These are phyloP conservation scores for Paxillus involutus DNA, from an alignment of 768 basidiomycete genomes.

Conservation along the genomic window DNA sequence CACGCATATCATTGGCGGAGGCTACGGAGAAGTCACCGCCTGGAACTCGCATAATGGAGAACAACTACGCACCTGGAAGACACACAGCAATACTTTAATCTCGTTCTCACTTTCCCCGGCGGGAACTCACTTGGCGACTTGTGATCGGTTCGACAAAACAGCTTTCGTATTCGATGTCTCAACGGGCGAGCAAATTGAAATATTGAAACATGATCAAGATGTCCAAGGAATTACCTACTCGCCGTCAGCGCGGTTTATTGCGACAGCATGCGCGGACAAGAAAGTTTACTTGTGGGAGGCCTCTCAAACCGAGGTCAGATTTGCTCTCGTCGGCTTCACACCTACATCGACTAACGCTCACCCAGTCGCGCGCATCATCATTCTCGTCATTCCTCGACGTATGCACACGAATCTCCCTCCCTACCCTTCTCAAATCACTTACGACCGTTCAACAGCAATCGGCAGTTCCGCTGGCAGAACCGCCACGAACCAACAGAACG, in stretches of 20 bases:
- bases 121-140: neutral
- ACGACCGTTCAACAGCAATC: too few species aligned
- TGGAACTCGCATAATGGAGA: neutral
- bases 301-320: neutral
- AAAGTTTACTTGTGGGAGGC: neutral
- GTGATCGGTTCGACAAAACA: neutral
- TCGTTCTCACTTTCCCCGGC: neutral
- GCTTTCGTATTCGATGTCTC: neutral
- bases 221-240: constrained; percentile 1
- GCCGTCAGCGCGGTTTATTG: constrained; percentile 2
- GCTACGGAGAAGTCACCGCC: neutral
- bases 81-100: neutral
- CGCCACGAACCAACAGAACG: too few species aligned
- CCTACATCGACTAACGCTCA: neutral
- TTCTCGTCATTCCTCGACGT: neutral
- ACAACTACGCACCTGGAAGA: neutral
- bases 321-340: neutral
- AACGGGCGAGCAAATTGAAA: neutral
- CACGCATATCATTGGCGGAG: neutral
- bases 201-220: neutral
- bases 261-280: neutral
- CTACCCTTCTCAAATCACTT: too few species aligned
- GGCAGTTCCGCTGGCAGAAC: too few species aligned
- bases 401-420: too few species aligned
- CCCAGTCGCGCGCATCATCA: neutral